Percentiles rank a stretch among this genome's conserved stretches.
phyloP scores from a whole-genome alignment of 2,329 filamentous ascomycete genomes.

The Cladophialophora psammophila region DNA sequence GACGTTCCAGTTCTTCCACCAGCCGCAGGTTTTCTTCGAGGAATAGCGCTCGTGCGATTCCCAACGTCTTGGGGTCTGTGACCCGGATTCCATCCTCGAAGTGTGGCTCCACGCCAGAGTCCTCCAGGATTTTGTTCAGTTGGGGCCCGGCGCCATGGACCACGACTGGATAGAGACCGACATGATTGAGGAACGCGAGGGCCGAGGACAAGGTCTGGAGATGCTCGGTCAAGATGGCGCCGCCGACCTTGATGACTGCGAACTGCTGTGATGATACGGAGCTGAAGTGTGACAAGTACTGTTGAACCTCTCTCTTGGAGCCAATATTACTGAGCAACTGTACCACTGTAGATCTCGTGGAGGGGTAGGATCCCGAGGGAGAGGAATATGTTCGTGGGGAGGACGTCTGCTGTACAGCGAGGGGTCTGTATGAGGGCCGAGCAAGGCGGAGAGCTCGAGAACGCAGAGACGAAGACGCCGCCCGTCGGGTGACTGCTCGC shows the following conservation, averaged over 20 bases:
- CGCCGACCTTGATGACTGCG: conserved; percentile 97
- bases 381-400: conserved; percentile 54
- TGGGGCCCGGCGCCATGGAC: conserved; percentile 95
- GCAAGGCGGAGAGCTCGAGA: conserved; percentile 40
- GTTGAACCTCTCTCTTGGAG: conserved; percentile 93
- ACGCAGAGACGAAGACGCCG: conserved; percentile 29
- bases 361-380: conserved; percentile 60
- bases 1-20: conserved; percentile 84
- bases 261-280: conserved; percentile 97
- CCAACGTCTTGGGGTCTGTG: conserved; percentile 93
- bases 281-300: conserved; percentile 96
- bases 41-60: conserved; percentile 89
- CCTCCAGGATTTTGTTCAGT: conserved; percentile 88
- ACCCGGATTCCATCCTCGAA: conserved; percentile 97
- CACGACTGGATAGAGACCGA: conserved; percentile 92
- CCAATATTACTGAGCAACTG: conserved; percentile 94
- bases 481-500: conserved; percentile 39
- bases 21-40: conserved; percentile 94
- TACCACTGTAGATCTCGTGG: conserved; percentile 80
- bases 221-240: conserved; percentile 93
- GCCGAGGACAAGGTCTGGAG: conserved; percentile 89
- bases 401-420: conserved; percentile 25
- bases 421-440: conserved; percentile 46
- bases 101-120: conserved; percentile 89
- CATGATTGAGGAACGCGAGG: conserved; percentile 89